Evolutionary conservation across 768 basidiomycete genomes (phyloP), one percentile per base, ranked within the genome.

Genomic region (Krasilnikovozyma curviuscula): DNA sequence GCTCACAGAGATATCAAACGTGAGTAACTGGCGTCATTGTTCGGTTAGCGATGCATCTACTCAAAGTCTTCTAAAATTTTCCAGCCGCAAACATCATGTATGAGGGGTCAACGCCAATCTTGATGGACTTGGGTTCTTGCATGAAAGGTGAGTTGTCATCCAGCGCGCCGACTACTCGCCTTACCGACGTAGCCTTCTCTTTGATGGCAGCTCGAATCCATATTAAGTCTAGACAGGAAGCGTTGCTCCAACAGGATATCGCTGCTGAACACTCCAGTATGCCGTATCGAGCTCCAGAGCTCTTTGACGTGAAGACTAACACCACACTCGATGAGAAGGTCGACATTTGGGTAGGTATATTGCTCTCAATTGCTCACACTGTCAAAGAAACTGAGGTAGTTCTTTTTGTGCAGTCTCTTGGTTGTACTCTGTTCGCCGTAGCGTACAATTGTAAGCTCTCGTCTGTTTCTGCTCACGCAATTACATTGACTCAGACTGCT

Each of bases 211-310:
- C 93, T 4, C 71, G 89, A 27, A 75, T 97, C 49, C 70, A 68
- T 23, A 73, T 97, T 49, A 75, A 81, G 51, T 85, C 75, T 49
- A 73, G 93, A 23, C 78, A 79, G 23, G 80, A 86, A 62, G 93
- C 93, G 0, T 65, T 98, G 39, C 58, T 81, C 16, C 86, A 95
- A 56, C 50, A 83, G 75, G 93, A 98, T 62, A 77, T 91, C 54
- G 93, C 93, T 3, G 86, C 85, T 16, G 93, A 98, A 64, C 89
- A 91, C 64, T 91, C 86, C 55, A 86, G 88, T 12, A 97, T 98
- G 93, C 83, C 93, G 0, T 98, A 91, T 58, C 78, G 93, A 18
- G 89, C 93, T 2, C 93, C 93, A 0, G 93, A 98, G 60, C 70
- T 98, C 19, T 98, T 95, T 61, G 93, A 98, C 57, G 89, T 93